Percentiles rank a stretch among this genome's conserved stretches.
These are phyloP conservation scores for Macrophomina tecta DNA, from an alignment of 2,329 filamentous ascomycete genomes.

Conservation along the genomic window DNA sequence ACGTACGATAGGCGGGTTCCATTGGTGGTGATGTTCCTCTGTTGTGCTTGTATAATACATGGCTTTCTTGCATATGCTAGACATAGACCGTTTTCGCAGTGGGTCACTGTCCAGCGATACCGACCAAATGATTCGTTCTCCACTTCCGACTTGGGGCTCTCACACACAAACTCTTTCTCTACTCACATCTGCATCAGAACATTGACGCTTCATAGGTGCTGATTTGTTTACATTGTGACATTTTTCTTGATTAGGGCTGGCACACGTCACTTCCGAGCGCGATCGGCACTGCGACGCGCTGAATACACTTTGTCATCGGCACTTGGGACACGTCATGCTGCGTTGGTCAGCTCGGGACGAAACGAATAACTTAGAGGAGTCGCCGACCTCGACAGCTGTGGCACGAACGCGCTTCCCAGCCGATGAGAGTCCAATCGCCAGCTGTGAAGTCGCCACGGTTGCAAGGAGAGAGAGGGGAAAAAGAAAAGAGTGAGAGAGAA, in stretches of 20 bases:
- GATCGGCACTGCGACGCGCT: background rate
- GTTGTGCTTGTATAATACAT: slow-evolving; percentile 27
- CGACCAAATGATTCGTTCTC: slow-evolving; percentile 26
- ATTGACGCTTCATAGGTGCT: background rate
- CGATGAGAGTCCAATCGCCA: too few species aligned
- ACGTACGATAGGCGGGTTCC: slow-evolving; percentile 44
- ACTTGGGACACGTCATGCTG: slow-evolving; percentile 13
- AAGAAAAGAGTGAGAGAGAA: too few species aligned
- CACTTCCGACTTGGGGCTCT: slow-evolving; percentile 24
- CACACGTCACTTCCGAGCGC: slow-evolving; percentile 18
- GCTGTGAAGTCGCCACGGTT: background rate
- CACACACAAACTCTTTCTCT: too few species aligned
- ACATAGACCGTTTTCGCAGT: slow-evolving; percentile 27
- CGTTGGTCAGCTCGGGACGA: slow-evolving; percentile 16
- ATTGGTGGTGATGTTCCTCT: slow-evolving; percentile 21
- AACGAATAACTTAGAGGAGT: slow-evolving; percentile 4
- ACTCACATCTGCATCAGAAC: background rate
- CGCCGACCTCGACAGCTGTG: too few species aligned
- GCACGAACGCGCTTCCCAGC: too few species aligned
- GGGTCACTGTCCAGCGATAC: slow-evolving; percentile 25
- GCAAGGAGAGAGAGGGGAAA: background rate
- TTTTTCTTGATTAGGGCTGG: slow-evolving; percentile 2
- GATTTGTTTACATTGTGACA: slow-evolving; percentile 23
- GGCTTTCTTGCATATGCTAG: slow-evolving; percentile 22
- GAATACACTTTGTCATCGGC: slow-evolving; percentile 3